Conservation (phyloP, 352 stramenopile genomes). For the Blastocystis sp. region DNA sequence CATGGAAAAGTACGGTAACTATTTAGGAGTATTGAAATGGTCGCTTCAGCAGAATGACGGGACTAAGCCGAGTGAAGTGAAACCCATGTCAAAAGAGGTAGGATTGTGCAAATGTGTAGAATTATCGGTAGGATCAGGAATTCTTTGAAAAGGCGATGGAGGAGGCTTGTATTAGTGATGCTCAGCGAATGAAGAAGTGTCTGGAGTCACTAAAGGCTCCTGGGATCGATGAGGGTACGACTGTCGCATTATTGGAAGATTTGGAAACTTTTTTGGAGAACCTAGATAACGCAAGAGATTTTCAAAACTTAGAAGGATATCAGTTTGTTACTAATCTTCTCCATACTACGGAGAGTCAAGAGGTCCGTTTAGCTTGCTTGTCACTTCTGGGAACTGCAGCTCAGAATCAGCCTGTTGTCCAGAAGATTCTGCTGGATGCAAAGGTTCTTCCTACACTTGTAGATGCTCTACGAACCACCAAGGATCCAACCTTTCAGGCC, state of each 20-base stretch:
- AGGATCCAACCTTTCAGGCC: conserved; percentile 11
- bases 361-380: neutral
- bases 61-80: conserved; percentile 49
- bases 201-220: conserved; percentile 27
- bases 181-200: conserved; percentile 41
- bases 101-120: neutral
- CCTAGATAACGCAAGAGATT: conserved; percentile 53
- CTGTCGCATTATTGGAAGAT: neutral
- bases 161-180: conserved; percentile 44
- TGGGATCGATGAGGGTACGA: neutral
- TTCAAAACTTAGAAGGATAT: conserved; percentile 40
- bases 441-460: conserved; percentile 17
- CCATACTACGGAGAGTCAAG: neutral
- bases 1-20: conserved; percentile 58
- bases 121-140: conserved; percentile 43
- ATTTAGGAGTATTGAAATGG: conserved; percentile 62
- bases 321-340: conserved; percentile 5
- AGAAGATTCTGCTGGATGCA: conserved; percentile 38
- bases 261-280: conserved; percentile 56
- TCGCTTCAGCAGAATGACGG: conserved; percentile 51
- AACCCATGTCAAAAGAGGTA: conserved; percentile 56
- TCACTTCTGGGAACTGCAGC: conserved; percentile 24
- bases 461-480: neutral
- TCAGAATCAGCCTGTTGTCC: conserved; percentile 35
- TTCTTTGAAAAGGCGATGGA: conserved; percentile 62